phyloP scores from a whole-genome alignment of 306 rosid genomes.

The Hippophae tibetana region DNA sequence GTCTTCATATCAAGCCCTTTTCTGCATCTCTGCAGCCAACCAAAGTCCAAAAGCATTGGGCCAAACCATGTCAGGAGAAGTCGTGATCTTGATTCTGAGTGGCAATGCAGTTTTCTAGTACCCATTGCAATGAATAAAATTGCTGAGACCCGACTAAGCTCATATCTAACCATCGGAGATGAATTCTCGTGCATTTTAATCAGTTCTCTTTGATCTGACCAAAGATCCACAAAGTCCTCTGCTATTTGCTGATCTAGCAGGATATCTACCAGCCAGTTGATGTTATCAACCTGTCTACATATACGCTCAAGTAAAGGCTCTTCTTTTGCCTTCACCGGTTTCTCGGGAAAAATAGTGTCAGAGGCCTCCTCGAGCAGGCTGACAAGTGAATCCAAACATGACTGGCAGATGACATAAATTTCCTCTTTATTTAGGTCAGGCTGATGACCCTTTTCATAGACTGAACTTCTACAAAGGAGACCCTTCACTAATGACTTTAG shows the following conservation, averaged over 20 bases:
- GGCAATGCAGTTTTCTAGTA: constrained; percentile 64
- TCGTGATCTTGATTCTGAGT: constrained; percentile 47
- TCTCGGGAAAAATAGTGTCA: constrained; percentile 17
- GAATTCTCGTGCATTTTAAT: constrained; percentile 45
- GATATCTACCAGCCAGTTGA: constrained; percentile 78
- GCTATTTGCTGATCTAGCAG: constrained; percentile 75
- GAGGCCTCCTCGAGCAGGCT: constrained; percentile 55
- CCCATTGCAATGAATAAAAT: constrained; percentile 66
- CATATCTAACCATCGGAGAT: constrained; percentile 79
- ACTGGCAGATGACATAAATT: constrained; percentile 46
- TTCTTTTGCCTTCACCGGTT: constrained; percentile 26
- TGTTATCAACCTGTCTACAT: constrained; percentile 63
- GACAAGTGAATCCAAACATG: constrained; percentile 47
- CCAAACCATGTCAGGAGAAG: constrained; percentile 62
- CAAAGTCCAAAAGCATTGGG: constrained; percentile 68
- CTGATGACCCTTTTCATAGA: constrained; percentile 63
- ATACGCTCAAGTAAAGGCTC: constrained; percentile 59
- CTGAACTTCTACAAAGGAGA: constrained; percentile 76
- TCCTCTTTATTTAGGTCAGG: constrained; percentile 61
- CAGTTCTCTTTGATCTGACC: constrained; percentile 65
- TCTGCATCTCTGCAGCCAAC: constrained; percentile 78
- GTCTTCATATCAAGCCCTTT: constrained; percentile 66
- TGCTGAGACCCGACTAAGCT: constrained; percentile 70
- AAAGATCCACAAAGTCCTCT: constrained; percentile 65
- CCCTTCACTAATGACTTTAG: constrained; percentile 62